phyloP scores from a whole-genome alignment of 2,329 filamentous ascomycete species.

The Botrytis paeoniae region DNA sequence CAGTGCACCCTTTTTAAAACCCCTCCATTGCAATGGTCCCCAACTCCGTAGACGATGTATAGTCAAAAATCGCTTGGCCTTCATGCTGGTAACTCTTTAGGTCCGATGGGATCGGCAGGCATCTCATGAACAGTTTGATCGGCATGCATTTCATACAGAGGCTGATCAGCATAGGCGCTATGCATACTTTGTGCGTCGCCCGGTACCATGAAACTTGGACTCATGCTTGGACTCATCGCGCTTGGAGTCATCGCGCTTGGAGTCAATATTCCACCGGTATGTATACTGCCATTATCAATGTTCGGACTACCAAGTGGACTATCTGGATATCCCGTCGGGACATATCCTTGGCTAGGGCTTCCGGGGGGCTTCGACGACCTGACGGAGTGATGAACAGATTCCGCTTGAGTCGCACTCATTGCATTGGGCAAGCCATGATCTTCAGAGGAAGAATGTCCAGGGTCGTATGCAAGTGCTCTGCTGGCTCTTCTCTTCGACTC shows the following conservation, averaged over 20 bases:
- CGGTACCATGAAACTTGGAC: neutral
- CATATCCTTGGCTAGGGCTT: neutral
- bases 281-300: neutral
- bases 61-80: neutral
- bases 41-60: neutral
- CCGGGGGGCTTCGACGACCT: neutral
- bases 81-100: neutral
- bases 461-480: slow-evolving; percentile 13
- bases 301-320: neutral
- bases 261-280: neutral
- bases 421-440: neutral
- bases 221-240: neutral
- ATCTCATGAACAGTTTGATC: neutral
- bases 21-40: neutral
- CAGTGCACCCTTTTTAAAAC: neutral
- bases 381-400: neutral
- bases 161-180: neutral
- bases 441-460: neutral
- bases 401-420: neutral
- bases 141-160: neutral
- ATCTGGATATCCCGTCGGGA: neutral
- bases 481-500: neutral
- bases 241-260: neutral
- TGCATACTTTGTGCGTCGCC: neutral
- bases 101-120: neutral